Base-by-base conservation (phyloP, 495 filamentous ascomycete species). In the Aspergillus funiculosus region DNA sequence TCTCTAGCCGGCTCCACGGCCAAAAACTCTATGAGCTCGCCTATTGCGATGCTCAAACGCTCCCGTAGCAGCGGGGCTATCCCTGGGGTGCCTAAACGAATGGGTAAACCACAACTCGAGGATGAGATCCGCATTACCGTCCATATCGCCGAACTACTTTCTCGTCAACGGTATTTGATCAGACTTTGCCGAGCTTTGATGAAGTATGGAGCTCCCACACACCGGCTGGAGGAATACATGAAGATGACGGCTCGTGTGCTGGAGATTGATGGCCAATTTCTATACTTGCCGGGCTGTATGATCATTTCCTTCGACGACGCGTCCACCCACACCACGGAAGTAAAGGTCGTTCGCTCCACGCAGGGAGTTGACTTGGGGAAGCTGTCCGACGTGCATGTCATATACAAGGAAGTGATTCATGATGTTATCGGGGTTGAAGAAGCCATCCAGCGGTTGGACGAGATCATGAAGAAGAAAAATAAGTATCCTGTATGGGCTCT, bases 281-380 rank as follows among this genome's bases (percentile, higher is more conserved):
- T 95, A 30, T 96, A 95, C 59, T 81, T 95, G 17, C 91, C 91
- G 1, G 87, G 87, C 14, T 94, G 87, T 56, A 97, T 96, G 91
- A 86, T 97, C 49, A 83, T 95, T 47, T 89, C 87, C 4, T 96
- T 97, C 57, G 91, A 94, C 56, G 91, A 97, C 65, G 74, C 77
- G 18, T 76, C 81, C 18, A 94, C 88, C 6, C 90, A 95, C 57
- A 95, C 91, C 6, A 89, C 89, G 5, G 91, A 95, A 61, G 86
- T 96, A 40, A 91, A 92, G 62, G 79, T 97, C 31, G 83, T 97
- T 9, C 79, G 86, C 21, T 73, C 78, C 6, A 64, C 62, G 2
- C 86, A 89, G 60, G 89, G 86, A 0, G 77, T 96, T 31, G 85
- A 97, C 62, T 71, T 97, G 7, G 87, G 88, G 6, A 86, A 83